Base-by-base conservation (phyloP, 163 green algal species). In the Picocystis sp. region DNA sequence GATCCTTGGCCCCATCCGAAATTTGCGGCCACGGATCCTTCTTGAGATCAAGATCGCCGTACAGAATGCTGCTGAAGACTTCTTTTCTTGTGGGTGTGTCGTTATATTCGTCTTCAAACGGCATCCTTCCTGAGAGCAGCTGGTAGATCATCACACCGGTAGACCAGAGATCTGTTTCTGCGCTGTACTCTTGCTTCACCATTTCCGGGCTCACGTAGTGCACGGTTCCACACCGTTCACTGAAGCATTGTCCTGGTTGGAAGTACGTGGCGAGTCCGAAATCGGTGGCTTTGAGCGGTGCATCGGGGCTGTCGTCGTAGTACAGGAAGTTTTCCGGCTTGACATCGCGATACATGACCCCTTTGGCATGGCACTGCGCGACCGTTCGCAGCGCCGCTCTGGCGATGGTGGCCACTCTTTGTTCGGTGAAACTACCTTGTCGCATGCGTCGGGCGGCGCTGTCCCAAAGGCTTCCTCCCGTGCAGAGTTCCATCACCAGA, bases 251-350 rank as follows among this genome's bases (percentile, higher is more conserved):
- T 2, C 65, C 69, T 9, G 69, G 68, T 57, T 79, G 78, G 61
- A 79, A 80, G 48, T 86, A 91, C 1, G 72, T 60, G 3, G 76
- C 84, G 43, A 92, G 66, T 5, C 82, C 82, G 75, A 93, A 94
- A 60, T 94, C 84, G 12, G 82, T 89, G 45, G 78, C 81, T 67
- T 92, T 90, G 24, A 94, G 52, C 11, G 49, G 19, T 1, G 71
- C 48, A 6, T 73, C 46, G 3, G 63, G 43, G 15, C 47, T 49
- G n/a, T 66, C 59, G 24, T 21, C 62, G 6, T 60, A 57, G 41
- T 86, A 65, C 60, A 90, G 56, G 54, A 90, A 90, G 57, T 88
- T 88, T 57, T 86, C 80, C 9, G 80, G 80, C 66, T 92, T 91
- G 13, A 92, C 61, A 42, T 82, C 74, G 0, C 71, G 50, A 21